A percentile compares a stretch with the other conserved stretches of the same genome.
Evolutionary conservation across 371 early-diverging fungal species (phyloP).

Genomic region (Mortierella sp.): DNA sequence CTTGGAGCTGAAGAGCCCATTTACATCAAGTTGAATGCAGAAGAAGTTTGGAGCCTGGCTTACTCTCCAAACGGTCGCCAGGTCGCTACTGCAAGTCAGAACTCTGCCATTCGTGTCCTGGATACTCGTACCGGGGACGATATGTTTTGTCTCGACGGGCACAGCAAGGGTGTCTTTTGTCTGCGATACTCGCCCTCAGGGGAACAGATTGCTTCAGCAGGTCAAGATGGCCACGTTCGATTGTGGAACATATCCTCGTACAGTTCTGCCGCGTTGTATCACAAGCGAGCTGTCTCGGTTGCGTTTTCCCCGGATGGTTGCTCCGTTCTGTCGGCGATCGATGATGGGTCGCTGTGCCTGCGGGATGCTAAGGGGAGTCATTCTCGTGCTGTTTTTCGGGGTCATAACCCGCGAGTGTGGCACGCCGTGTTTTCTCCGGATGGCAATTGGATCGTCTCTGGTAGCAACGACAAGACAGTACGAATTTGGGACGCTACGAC

Average conservation of each 20-base stretch:
- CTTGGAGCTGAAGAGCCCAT: background rate
- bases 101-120: background rate
- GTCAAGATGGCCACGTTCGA: background rate
- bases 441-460: background rate
- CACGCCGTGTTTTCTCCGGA: background rate
- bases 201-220: background rate
- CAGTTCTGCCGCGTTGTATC: background rate
- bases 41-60: background rate
- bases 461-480: background rate
- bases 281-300: background rate
- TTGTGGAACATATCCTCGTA: background rate
- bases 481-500: background rate
- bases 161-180: background rate
- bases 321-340: background rate
- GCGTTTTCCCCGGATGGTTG: background rate
- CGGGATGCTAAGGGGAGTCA: background rate
- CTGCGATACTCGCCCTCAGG: background rate
- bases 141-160: background rate
- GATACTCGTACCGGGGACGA: background rate
- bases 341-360: background rate
- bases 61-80: background rate
- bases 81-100: background rate
- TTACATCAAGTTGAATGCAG: background rate
- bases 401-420: background rate
- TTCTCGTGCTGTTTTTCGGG: background rate